Base-by-base conservation (phyloP, 1,284 basidiomycete genomes). In the Cerioporus squamosus region DNA sequence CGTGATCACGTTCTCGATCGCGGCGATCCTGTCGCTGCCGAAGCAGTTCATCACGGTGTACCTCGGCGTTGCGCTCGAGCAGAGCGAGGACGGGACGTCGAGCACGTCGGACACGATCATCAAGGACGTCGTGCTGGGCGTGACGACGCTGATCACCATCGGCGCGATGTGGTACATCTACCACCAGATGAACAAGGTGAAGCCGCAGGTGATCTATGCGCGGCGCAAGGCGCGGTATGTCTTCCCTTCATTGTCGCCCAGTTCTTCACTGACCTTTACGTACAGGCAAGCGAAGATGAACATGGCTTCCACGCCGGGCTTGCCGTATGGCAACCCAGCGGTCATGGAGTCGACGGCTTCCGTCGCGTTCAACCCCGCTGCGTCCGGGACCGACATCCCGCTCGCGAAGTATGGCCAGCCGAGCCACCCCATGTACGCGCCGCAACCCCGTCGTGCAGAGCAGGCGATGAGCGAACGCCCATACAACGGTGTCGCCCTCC, bases 81-180 rank as follows among this genome's bases (percentile, higher is more conserved):
- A 29, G 3, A 18, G 17, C 26, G 40, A 29, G 20, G 49, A 48
- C 14, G 18, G 53, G 51, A 29, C 20, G 29, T 4, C 18, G 7
- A 15, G 14, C 33, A n/a, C 15, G 47, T 39, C 18, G 47, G 33
- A 23, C 33, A 36, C 14, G 60, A 81, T 86, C 55, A 83, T 91
- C 63, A 87, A 85, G 55, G 81, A 85, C 55, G 71, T 77, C n/a
- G 88, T 93, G 2, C 73, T 92, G 29, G 82, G 68, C 5, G 53
- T 88, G 40, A 91, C 89, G 0, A 70, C 85, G 48, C 40, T 93
- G 23, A 82, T 96, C 62, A 96, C 95, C 0, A 60, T 92, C 46
- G 69, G 77, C 40, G 91, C 94, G 0, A 88, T 91, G 75, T 94
- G 90, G 87, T 97, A 90, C 70, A 90, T 97, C 66, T 85, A 85